Base-by-base conservation (phyloP, 495 filamentous ascomycete genomes). In the Podospora australis region DNA sequence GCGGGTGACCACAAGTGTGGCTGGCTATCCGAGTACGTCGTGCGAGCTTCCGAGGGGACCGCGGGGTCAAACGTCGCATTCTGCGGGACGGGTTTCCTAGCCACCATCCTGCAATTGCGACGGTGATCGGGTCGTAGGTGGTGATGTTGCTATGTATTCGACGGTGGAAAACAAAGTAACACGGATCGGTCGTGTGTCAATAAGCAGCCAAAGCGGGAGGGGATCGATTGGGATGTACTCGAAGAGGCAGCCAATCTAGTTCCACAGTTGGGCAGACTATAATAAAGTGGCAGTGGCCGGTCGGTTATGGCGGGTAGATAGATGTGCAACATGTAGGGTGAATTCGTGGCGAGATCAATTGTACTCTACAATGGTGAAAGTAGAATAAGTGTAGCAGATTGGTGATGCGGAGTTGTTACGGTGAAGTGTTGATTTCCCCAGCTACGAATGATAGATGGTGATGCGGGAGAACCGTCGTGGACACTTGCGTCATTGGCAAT, bases 11-110 rank as follows among this genome's bases (percentile, higher is more conserved):
- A 63, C 25, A 63, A 48, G 35, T 64, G 59, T 43, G 6, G 13
- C 11, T 28, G 20, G 40, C n/a, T 26, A 28, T 44, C 57, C 52
- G 48, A 55, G 58, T 24, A 54, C 55, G 48, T 57, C 52, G 47
- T 67, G 62, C 52, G 59, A n/a, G 55, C 57, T 48, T 48, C 58
- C 32, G 58, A 52, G 36, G 50, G 52, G 28, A 56, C 42, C 24
- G 50, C 50, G 11, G 64, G 55, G 32, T 63, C 51, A 25, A 55
- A 47, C 11, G 64, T 57, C 36, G 63, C 54, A 47, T 53, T 48
- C 22, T 53, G 43, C 21, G 71, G 62, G 32, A 70, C 45, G 29
- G 74, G 70, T 44, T 75, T 75, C 36, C 59, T 44, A 16, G 49
- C 36, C 11, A 63, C 56, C 59, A 63, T 63, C 11, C 34, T 22